These are phyloP conservation scores for Rutstroemia sydowiana DNA, from an alignment of 2,329 filamentous ascomycete species.

Conservation along the genomic window DNA sequence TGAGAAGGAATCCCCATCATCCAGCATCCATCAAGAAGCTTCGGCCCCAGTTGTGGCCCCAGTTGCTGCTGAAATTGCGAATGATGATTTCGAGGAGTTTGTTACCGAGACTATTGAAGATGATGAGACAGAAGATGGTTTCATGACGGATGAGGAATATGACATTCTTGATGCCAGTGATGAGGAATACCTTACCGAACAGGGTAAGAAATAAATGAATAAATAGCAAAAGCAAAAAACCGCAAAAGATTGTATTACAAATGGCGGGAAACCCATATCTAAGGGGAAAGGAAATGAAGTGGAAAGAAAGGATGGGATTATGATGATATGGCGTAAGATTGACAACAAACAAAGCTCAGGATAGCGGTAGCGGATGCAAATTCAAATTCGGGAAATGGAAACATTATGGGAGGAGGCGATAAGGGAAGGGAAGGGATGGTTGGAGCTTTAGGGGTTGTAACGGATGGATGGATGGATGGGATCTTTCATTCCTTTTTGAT, in stretches of 20 bases:
- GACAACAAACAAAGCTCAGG: conserved; percentile 23
- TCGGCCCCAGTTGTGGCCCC: conserved; percentile 39
- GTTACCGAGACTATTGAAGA: conserved; percentile 51
- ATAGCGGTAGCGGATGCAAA: conserved; percentile 15
- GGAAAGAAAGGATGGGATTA: too few species aligned
- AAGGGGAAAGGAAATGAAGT: conserved; percentile 6
- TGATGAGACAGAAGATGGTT: conserved; percentile 61
- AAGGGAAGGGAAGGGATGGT: conserved; percentile 2
- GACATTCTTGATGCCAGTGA: conserved; percentile 94
- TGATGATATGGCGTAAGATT: conserved; percentile 25
- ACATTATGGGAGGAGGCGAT: too few species aligned
- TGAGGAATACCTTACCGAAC: conserved; percentile 64
- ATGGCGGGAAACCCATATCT: background rate
- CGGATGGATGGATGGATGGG: background rate
- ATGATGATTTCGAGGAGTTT: conserved; percentile 40
- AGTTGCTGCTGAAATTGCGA: conserved; percentile 31
- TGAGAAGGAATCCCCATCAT: conserved; percentile 82
- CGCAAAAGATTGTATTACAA: conserved; percentile 6
- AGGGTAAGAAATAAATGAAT: conserved; percentile 29
- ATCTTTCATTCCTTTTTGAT: background rate
- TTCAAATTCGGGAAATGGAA: too few species aligned
- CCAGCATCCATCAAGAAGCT: conserved; percentile 66
- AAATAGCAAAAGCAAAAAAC: conserved; percentile 17
- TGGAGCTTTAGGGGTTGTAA: conserved; percentile 20
- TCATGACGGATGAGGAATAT: conserved; percentile 96